Base-by-base conservation (phyloP, 352 stramenopile species). In the Pythium utonaiense region DNA sequence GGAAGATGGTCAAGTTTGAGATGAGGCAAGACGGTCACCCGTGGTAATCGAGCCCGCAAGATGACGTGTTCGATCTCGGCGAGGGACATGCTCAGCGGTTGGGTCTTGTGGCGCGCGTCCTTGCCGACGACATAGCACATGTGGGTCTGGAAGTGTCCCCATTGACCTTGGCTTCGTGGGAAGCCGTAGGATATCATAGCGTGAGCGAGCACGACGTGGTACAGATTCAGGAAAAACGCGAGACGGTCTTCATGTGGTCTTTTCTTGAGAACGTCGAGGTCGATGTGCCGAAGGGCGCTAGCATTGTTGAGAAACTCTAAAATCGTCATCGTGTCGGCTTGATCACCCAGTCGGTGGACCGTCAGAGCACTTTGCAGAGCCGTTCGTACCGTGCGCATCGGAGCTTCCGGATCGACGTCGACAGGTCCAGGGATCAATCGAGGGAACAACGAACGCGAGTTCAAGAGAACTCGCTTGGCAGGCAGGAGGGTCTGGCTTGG, bases 141-240 rank as follows among this genome's bases (percentile, higher is more conserved):
- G 24, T 67, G 76, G 6, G 65, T 76, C 16, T 84, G 56, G 53
- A 93, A 92, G 14, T 62, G 54, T 24, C 60, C 67, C 79, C 80
- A 93, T 14, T 89, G 74, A 12, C 67, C 62, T 60, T 83, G 82
- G 41, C 69, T 66, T 7, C 80, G 74, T 4, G 79, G 78, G 44
- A 83, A 88, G 2, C 80, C 80, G 55, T 87, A 71, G 3, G 77
- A 68, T 47, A 91, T 86, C 75, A 90, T 88, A 12, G 81, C 83
- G 53, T 95, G 85, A 6, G 81, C 80, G 3, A 91, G 60, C n/a
- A 95, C 62, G 1, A 73, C 70, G 48, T 93, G 81, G 44, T 90
- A 91, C 53, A 95, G 41, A 56, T 95, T 95, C 48, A 95, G 64
- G 44, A 87, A 93, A 44, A 95, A 91, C 8, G 75, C 60, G 1